Evolutionary conservation across 805 yeast genomes (phyloP).

Genomic region (Wickerhamomyces pijperi): DNA sequence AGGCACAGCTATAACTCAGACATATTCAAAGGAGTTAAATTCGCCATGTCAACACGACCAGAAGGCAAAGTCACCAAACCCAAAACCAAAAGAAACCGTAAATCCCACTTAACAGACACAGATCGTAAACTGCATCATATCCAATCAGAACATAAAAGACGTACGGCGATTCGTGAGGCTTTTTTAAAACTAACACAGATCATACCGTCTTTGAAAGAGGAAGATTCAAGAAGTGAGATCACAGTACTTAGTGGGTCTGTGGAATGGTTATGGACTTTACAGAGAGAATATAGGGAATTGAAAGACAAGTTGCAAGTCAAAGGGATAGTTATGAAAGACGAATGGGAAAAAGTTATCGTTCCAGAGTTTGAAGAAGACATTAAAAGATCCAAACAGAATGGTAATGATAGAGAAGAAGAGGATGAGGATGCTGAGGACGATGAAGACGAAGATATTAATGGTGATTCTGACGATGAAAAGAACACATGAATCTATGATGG

Average conservation of each 20-base stretch:
- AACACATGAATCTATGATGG: too few species aligned
- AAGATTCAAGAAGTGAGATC: conserved; percentile 74
- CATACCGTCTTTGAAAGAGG: conserved; percentile 61
- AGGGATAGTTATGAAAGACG: conserved; percentile 13
- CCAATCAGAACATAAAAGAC: conserved; percentile 76
- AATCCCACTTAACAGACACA: conserved; percentile 19
- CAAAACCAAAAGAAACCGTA: conserved; percentile 6
- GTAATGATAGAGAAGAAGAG: too few species aligned
- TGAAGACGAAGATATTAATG: too few species aligned
- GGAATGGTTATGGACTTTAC: conserved; percentile 40
- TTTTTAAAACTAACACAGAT: conserved; percentile 65
- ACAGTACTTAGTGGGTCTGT: conserved; percentile 57
- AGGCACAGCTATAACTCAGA: too few species aligned
- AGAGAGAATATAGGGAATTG: conserved; percentile 37
- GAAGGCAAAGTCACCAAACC: not conserved
- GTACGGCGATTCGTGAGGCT: conserved; percentile 75
- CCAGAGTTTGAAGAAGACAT: not conserved
- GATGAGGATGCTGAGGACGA: too few species aligned
- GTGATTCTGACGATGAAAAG: too few species aligned
- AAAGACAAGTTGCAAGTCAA: conserved; percentile 27
- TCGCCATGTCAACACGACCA: too few species aligned
- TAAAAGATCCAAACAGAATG: too few species aligned
- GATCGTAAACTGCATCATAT: conserved; percentile 59
- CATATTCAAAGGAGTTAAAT: too few species aligned
- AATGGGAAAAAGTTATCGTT: not conserved